These are phyloP conservation scores for Melanomma pulvis-pyrius DNA, from an alignment of 495 filamentous ascomycete genomes.

Conservation along the genomic window DNA sequence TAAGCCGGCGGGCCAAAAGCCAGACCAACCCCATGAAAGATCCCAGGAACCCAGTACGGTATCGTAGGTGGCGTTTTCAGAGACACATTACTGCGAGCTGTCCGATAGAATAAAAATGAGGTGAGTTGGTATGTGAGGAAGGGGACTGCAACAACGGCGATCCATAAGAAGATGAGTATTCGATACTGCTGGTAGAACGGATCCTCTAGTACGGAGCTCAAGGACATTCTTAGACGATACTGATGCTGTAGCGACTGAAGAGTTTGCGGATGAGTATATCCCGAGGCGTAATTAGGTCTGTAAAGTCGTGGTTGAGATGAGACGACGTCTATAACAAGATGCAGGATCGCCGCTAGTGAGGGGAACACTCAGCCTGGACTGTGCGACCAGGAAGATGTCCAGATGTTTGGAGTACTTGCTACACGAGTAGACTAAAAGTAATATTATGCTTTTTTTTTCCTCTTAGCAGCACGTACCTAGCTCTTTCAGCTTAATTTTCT, in stretches of 20 bases:
- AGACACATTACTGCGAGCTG: not conserved
- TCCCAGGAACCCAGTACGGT: constrained; percentile 15
- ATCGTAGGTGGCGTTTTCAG: constrained; percentile 7
- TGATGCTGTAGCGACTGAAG: not conserved
- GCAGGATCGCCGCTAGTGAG: too few species aligned
- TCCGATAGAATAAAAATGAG: constrained; percentile 6
- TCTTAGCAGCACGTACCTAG: too few species aligned
- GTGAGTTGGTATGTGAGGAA: constrained; percentile 4
- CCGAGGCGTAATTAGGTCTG: not conserved
- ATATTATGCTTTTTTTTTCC: too few species aligned
- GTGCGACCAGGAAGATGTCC: too few species aligned
- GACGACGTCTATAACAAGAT: not conserved
- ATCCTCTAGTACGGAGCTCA: not conserved
- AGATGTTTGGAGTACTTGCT: too few species aligned
- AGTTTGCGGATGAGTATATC: not conserved
- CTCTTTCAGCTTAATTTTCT: too few species aligned
- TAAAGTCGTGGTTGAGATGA: not conserved
- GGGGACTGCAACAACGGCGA: not conserved
- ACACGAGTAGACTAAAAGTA: too few species aligned
- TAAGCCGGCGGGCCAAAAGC: not conserved
- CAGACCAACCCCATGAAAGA: constrained; percentile 9
- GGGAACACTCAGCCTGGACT: too few species aligned
- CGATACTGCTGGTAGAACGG: not conserved
- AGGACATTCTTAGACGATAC: not conserved
- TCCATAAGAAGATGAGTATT: not conserved